A percentile compares a stretch with the other conserved stretches of the same genome.
Evolutionary conservation across 2,329 filamentous ascomycete species (phyloP).

Genomic region (Sphaerulina vaccinii): DNA sequence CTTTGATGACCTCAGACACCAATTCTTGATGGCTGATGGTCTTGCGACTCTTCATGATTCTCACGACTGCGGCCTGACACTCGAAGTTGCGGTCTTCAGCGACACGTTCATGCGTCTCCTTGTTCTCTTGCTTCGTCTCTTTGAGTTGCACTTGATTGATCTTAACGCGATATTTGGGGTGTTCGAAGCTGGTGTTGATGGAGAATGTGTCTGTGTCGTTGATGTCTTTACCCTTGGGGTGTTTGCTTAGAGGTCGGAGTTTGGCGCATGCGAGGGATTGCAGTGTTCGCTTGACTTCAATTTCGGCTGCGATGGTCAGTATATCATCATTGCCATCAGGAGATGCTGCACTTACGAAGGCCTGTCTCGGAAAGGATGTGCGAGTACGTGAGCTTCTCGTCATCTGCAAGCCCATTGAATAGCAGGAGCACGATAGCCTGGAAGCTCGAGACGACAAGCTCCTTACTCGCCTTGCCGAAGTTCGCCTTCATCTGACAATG

Average conservation of each 20-base stretch:
- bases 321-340: constrained; percentile 10
- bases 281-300: constrained; percentile 82
- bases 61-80: constrained; percentile 92
- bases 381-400: constrained; percentile 68
- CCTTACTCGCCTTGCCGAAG: constrained; percentile 79
- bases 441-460: constrained; percentile 85
- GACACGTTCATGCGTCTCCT: constrained; percentile 87
- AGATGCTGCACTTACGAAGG: constrained; percentile 54
- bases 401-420: constrained; percentile 71
- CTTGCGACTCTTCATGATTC: constrained; percentile 96
- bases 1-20: constrained; percentile 86
- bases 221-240: constrained; percentile 77
- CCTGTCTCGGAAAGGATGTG: constrained; percentile 74
- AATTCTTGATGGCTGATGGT: constrained; percentile 81
- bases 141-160: constrained; percentile 98
- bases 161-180: constrained; percentile 87
- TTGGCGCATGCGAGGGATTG: constrained; percentile 94
- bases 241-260: constrained; percentile 77
- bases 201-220: constrained; percentile 76
- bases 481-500: constrained; percentile 81
- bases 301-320: constrained; percentile 54
- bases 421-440: constrained; percentile 87
- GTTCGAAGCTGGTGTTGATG: constrained; percentile 73
- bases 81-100: constrained; percentile 89
- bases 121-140: constrained; percentile 93